phyloP scores from a whole-genome alignment of 208 protist species.

The Acanthamoeba triangularis region DNA sequence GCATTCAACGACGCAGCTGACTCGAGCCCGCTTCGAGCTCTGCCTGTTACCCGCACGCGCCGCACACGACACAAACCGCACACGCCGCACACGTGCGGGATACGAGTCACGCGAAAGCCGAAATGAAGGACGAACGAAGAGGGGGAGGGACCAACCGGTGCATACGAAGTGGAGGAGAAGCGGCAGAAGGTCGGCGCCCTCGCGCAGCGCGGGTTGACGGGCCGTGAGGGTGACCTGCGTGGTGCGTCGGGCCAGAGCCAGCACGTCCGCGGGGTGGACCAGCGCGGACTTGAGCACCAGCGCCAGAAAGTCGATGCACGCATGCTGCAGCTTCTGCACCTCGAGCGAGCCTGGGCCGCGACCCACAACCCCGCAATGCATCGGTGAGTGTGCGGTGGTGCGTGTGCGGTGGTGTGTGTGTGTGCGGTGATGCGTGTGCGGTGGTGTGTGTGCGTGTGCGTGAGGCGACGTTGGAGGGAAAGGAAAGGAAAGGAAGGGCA shows the following conservation, averaged over 20 bases:
- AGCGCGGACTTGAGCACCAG: constrained; percentile 17
- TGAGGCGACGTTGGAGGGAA: too few species aligned
- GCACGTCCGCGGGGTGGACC: neutral
- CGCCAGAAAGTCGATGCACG: constrained; percentile 15
- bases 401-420: too few species aligned
- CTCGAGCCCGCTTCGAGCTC: neutral
- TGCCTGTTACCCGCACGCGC: neutral
- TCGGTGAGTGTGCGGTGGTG: too few species aligned
- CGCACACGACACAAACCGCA: too few species aligned
- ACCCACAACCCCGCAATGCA: neutral
- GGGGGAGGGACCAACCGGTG: neutral
- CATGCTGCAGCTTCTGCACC: constrained; percentile 49
- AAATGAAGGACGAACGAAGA: too few species aligned
- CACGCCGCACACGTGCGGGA: neutral
- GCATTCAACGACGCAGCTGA: too few species aligned
- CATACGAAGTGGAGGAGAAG: constrained; percentile 17
- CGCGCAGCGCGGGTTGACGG: neutral
- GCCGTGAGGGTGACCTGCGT: neutral
- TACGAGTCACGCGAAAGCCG: neutral
- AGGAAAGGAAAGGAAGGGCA: neutral
- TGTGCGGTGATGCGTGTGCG: neutral
- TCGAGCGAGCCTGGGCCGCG: neutral
- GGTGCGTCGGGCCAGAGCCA: neutral
- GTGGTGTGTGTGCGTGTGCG: neutral
- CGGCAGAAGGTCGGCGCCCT: constrained; percentile 4